Percentiles rank a stretch among this genome's conserved stretches.
phyloP scores from a whole-genome alignment of 805 yeast species.

The Cyberlindnera petersonii region DNA sequence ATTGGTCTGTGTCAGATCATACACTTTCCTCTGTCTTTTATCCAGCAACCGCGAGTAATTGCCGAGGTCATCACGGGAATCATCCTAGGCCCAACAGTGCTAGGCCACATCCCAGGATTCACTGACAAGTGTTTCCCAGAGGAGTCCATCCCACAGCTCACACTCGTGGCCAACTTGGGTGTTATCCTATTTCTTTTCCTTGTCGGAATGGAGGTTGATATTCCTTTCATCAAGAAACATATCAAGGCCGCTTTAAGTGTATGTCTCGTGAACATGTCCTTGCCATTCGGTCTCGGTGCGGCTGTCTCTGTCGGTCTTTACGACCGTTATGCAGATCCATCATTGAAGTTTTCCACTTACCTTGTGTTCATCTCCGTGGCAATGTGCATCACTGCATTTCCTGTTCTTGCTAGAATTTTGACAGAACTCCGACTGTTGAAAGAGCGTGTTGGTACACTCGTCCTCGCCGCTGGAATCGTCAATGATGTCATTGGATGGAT shows the following conservation, averaged over 20 bases:
- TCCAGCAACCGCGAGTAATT: slow-evolving; percentile 76
- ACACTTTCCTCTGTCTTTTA: slow-evolving; percentile 53
- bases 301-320: slow-evolving; percentile 63
- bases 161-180: slow-evolving; percentile 69
- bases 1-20: slow-evolving; percentile 55
- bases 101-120: slow-evolving; percentile 69
- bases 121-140: slow-evolving; percentile 61
- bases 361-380: slow-evolving; percentile 83
- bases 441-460: slow-evolving; percentile 68
- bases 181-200: slow-evolving; percentile 70
- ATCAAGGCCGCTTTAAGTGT: slow-evolving; percentile 59
- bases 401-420: slow-evolving; percentile 74
- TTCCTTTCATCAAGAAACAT: slow-evolving; percentile 58
- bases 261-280: slow-evolving; percentile 66
- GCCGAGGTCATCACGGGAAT: slow-evolving; percentile 81
- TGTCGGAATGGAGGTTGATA: slow-evolving; percentile 77
- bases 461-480: slow-evolving; percentile 78
- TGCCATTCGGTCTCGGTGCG: slow-evolving; percentile 80
- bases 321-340: slow-evolving; percentile 22
- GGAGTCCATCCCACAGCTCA: slow-evolving; percentile 58
- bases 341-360: slow-evolving; percentile 62
- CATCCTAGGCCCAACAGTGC: slow-evolving; percentile 67
- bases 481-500: slow-evolving; percentile 84
- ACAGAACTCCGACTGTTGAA: slow-evolving; percentile 67
- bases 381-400: slow-evolving; percentile 80